phyloP scores from a whole-genome alignment of 345 rosid genomes.

The Bruguiera parviflora region DNA sequence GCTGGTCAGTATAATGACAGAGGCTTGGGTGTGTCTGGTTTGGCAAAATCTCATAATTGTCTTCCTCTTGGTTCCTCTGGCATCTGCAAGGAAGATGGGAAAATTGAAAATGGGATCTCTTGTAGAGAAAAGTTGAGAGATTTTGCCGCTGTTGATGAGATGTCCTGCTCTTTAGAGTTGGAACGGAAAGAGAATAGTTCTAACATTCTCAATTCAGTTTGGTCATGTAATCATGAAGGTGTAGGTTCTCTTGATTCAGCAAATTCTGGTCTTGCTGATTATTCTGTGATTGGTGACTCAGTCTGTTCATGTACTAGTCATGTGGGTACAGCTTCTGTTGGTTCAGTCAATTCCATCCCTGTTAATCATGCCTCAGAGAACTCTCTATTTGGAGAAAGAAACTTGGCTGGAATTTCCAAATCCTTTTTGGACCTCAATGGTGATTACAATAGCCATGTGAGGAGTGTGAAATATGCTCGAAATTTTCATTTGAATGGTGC shows the following conservation, averaged over 20 bases:
- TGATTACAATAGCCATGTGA: conserved; percentile 21
- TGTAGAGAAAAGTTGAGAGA: neutral
- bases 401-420: conserved; percentile 12
- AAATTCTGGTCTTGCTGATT: neutral
- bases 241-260: too few relatives aligned
- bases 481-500: conserved; percentile 6
- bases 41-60: conserved; percentile 1
- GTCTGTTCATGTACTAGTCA: conserved; percentile 9
- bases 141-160: neutral
- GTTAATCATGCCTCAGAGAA: neutral
- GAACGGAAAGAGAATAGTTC: conserved; percentile 15
- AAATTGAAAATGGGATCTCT: conserved; percentile 10
- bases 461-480: conserved; percentile 16
- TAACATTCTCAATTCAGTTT: too few relatives aligned
- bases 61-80: neutral
- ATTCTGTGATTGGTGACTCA: conserved; percentile 6
- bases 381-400: conserved; percentile 15
- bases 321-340: conserved; percentile 5
- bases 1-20: conserved; percentile 3
- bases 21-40: neutral
- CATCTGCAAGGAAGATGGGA: conserved; percentile 7
- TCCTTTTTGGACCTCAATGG: conserved; percentile 30
- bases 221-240: too few relatives aligned
- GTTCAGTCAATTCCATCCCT: neutral
- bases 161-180: conserved; percentile 3